Base-by-base conservation (phyloP, 2,329 filamentous ascomycete genomes). In the Trichophaea hybrida region DNA sequence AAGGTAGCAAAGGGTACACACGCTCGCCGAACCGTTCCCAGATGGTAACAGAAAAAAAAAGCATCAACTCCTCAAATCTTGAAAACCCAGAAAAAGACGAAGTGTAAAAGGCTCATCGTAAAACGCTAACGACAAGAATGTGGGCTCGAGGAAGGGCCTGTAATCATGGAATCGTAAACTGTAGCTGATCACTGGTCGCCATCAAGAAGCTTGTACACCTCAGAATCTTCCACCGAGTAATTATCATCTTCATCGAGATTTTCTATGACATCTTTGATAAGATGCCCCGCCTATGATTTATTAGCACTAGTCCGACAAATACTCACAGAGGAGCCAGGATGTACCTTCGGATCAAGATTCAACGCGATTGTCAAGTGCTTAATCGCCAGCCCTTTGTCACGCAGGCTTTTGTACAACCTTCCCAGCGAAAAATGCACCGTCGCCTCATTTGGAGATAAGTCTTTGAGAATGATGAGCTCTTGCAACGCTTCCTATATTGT, bases 231-330 rank as follows among this genome's bases (percentile, higher is more conserved):
- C 15, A 65, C 61, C 7, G 67, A 69, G 48, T 77, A 76, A 62
- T 75, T 75, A 56, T 86, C 82, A 59, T 83, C 80, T 60, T 86
- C 82, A 69, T 94, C 88, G 60, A 97, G 79, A 68, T 84, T 85
- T 75, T 97, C 91, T 75, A 98, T 96, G 15, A 88, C 89, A 71
- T 95, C 89, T 74, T 97, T 98, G 73, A 98, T 96, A 72, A 89
- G 85, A 64, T 87, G 85, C 65, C 88, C 89, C 68, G 91, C 88
- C 90, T 95, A 66, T 43, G 58, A 31, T 37, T 40, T 64, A 62
- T 50, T 57, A 64, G 61, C 38, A 55, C 12, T 38, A 37, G n/a
- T 44, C 54, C 65, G 61, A 67, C 51, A 50, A 59, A 24, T 6
- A 31, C 43, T 58, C 24, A 31, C 13, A 37, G n/a, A 15, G 13